Evolutionary conservation across 805 yeast species (phyloP).

Genomic region (Saccharomycopsis sp.): DNA sequence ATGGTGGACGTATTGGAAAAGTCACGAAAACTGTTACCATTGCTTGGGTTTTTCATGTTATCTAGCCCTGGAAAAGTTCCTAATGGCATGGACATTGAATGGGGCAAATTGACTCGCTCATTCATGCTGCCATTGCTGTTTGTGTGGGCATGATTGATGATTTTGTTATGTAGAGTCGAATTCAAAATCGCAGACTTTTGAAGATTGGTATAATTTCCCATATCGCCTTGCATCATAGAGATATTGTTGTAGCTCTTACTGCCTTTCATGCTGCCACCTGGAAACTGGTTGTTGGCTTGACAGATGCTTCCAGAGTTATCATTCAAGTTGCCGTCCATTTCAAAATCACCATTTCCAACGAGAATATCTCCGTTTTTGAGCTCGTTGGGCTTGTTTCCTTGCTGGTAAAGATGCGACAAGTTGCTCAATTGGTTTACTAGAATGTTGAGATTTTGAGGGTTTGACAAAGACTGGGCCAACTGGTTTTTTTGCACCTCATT

Average conservation of each 20-base stretch:
- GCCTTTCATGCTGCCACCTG: not conserved
- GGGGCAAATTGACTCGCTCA: slow-evolving; percentile 3
- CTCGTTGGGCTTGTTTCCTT: not conserved
- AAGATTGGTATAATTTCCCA: not conserved
- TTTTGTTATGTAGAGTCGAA: not conserved
- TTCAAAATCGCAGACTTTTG: not conserved
- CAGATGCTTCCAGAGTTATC: not conserved
- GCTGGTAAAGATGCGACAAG: slow-evolving; percentile 3
- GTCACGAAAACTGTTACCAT: slow-evolving; percentile 5
- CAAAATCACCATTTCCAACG: not conserved
- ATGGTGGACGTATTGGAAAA: slow-evolving; percentile 19
- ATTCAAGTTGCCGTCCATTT: not conserved
- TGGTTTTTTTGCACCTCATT: slow-evolving; percentile 9
- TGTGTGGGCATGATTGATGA: not conserved
- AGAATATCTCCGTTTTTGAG: not conserved
- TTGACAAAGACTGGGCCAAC: slow-evolving; percentile 15
- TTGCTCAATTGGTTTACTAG: slow-evolving; percentile 15
- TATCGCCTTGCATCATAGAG: not conserved
- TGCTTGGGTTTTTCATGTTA: not conserved
- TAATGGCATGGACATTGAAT: slow-evolving; percentile 13
- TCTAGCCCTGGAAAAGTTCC: not conserved
- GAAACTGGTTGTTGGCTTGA: not conserved
- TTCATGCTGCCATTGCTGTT: slow-evolving; percentile 2
- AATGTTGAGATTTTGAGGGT: slow-evolving; percentile 16
- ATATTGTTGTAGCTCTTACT: not conserved